These are phyloP conservation scores for Pyrenophora teres DNA, from an alignment of 2,329 filamentous ascomycete species.

Conservation along the genomic window DNA sequence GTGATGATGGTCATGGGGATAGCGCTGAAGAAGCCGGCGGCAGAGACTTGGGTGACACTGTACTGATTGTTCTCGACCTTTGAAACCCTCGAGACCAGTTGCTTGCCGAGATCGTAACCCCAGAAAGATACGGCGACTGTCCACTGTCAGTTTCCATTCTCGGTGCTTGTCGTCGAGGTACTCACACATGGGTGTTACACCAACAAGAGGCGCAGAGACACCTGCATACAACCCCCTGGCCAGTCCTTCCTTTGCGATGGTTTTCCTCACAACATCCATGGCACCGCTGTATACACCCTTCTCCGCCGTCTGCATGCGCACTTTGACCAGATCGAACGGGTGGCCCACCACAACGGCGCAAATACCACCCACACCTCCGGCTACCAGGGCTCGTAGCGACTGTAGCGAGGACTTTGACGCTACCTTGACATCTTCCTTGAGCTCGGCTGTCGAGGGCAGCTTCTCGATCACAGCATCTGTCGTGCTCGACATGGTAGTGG, in stretches of 20 bases:
- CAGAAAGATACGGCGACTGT: constrained; percentile 70
- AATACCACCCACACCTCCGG: constrained; percentile 89
- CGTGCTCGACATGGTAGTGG: constrained; percentile 31
- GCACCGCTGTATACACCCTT: constrained; percentile 88
- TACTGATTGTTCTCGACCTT: constrained; percentile 71
- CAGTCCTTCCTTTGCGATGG: constrained; percentile 83
- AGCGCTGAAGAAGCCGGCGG: constrained; percentile 91
- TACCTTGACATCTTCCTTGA: constrained; percentile 58
- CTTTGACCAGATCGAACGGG: constrained; percentile 97
- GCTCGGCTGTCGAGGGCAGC: constrained; percentile 48
- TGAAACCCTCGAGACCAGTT: constrained; percentile 73
- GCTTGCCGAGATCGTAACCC: constrained; percentile 95
- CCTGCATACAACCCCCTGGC: constrained; percentile 87
- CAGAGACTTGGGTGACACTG: constrained; percentile 83
- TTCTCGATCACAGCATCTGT: constrained; percentile 34
- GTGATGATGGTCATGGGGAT: constrained; percentile 98
- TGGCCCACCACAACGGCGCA: constrained; percentile 93
- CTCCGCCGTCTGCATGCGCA: constrained; percentile 94
- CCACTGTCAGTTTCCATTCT: constrained; percentile 7
- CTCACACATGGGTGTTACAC: constrained; percentile 99
- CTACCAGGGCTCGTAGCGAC: constrained; percentile 78
- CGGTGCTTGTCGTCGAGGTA: constrained; percentile 27
- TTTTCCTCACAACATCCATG: constrained; percentile 88
- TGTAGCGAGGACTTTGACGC: constrained; percentile 61
- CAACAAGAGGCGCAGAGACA: constrained; percentile 90